Base-by-base conservation (phyloP, 176 grass and related monocot genomes). In the Aegilops umbellulata region DNA sequence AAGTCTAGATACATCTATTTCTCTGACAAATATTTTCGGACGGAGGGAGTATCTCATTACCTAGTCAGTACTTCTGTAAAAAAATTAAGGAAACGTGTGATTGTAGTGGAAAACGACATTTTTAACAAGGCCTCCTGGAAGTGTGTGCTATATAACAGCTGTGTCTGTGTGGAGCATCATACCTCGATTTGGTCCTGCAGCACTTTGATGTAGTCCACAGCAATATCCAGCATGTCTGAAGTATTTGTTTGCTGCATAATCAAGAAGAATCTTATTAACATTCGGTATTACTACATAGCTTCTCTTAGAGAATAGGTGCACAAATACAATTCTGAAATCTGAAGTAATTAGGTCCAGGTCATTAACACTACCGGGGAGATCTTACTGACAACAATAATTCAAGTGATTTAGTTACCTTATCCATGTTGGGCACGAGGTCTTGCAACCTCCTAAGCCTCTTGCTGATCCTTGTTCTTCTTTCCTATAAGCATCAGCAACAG, bases 401-500 rank as follows among this genome's bases (percentile, higher is more conserved):
- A 76, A 29, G 25, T 30, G 17, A 8, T 81, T 20, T 55, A 47
- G 32, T 51, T 99, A 90, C 97, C 97, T 99, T 96, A 68, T 99
- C 97, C 97, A 99, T 99, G 82, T 96, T 99, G 14, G 97, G 97
- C 23, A 99, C 92, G 41, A 99, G 86, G 65, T 96, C 97, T 80
- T 96, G 92, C 68, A 99, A 85, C 86, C 91, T 99, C 74, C 88
- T 89, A 22, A 99, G 86, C 90, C 88, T 99, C 88, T 94, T 94
- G 84, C 97, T 96, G 46, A 99, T 99, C 88, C 90, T 86, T 29
- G 97, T 99, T 91, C 97, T 93, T 86, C 97, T 96, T 88, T 96
- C 97, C 97, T 99, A 38, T 99, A 38, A 29, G 89, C 86, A 42
- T 14, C 22, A 63, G 11, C 3, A 79, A 7, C 4, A 23, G 3